These are phyloP conservation scores for Heterobasidion irregulare DNA, from an alignment of 1,284 basidiomycete genomes.

Conservation along the genomic window DNA sequence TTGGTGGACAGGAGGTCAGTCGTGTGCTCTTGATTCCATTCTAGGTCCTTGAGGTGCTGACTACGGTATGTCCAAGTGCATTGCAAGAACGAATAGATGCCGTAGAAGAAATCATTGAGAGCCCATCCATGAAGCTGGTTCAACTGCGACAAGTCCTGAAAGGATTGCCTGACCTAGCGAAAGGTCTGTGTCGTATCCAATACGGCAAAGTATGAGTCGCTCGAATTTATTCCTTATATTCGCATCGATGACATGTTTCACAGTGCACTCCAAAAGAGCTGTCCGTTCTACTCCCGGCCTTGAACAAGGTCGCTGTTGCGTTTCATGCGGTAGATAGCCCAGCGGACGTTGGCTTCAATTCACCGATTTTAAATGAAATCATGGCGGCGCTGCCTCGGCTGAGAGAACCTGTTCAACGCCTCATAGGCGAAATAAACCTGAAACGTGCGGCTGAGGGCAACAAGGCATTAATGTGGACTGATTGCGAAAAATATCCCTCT, in stretches of 20 bases:
- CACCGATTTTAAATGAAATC: slow-evolving; percentile 64
- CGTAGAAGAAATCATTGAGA: slow-evolving; percentile 70
- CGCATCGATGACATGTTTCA: not conserved
- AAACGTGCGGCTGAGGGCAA: slow-evolving; percentile 62
- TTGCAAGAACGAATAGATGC: slow-evolving; percentile 77
- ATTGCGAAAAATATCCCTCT: slow-evolving; percentile 62
- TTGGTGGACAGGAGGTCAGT: slow-evolving; percentile 67
- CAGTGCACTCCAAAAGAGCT: slow-evolving; percentile 85
- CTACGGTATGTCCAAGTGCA: slow-evolving; percentile 32
- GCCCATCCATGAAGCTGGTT: slow-evolving; percentile 47
- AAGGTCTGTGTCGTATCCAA: slow-evolving; percentile 83
- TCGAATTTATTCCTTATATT: not conserved
- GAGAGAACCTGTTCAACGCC: slow-evolving; percentile 40
- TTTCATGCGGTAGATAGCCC: slow-evolving; percentile 44
- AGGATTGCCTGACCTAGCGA: slow-evolving; percentile 82
- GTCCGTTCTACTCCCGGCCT: slow-evolving; percentile 66
- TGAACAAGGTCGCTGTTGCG: slow-evolving; percentile 64
- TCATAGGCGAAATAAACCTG: slow-evolving; percentile 57
- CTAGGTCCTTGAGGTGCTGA: not conserved
- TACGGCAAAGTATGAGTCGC: slow-evolving; percentile 70
- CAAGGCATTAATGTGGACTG: slow-evolving; percentile 70
- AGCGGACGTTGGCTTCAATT: slow-evolving; percentile 49
- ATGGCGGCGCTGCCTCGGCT: slow-evolving; percentile 64
- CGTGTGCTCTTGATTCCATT: not conserved
- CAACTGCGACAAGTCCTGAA: slow-evolving; percentile 65